phyloP scores from a whole-genome alignment of 2,329 filamentous ascomycete species.

The Blumeria graminis region DNA sequence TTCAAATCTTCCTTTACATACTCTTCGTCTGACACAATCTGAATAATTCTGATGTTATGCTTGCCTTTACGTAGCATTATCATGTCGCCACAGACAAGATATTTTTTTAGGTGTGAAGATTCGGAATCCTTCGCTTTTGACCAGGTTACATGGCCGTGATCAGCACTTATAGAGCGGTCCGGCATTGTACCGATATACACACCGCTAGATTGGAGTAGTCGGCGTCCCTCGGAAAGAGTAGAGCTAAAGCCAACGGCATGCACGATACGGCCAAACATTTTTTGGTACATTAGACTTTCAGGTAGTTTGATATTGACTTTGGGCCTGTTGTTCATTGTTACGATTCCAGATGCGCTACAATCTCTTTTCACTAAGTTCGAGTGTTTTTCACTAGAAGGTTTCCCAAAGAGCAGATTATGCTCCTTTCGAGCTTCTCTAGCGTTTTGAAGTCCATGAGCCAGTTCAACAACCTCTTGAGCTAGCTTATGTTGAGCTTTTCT shows the following conservation, averaged over 20 bases:
- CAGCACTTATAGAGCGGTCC: slow-evolving; percentile 17
- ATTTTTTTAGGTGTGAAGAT: slow-evolving; percentile 30
- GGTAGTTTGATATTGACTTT: slow-evolving; percentile 34
- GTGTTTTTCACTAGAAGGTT: slow-evolving; percentile 3
- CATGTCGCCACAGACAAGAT: slow-evolving; percentile 31
- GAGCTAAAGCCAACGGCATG: slow-evolving; percentile 31
- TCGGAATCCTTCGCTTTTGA: slow-evolving; percentile 31
- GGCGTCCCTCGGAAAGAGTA: slow-evolving; percentile 32
- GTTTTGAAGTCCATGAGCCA: slow-evolving; percentile 47
- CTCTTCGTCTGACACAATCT: slow-evolving; percentile 31
- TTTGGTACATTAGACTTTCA: slow-evolving; percentile 25
- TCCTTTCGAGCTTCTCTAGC: slow-evolving; percentile 36
- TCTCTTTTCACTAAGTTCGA: neutral
- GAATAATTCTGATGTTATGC: slow-evolving; percentile 35
- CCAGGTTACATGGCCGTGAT: slow-evolving; percentile 30
- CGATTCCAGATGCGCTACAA: neutral
- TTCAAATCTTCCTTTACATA: slow-evolving; percentile 5
- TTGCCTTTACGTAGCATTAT: slow-evolving; percentile 39
- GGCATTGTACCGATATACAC: slow-evolving; percentile 31
- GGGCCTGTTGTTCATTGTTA: slow-evolving; percentile 22
- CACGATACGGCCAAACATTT: slow-evolving; percentile 33
- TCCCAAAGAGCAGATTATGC: slow-evolving; percentile 27
- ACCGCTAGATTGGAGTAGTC: slow-evolving; percentile 28
- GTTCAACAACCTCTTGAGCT: slow-evolving; percentile 55
- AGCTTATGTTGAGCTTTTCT: slow-evolving; percentile 63